Percentiles rank a stretch among this genome's conserved stretches.
Conservation (phyloP, 2,329 filamentous ascomycete genomes). For the Fusarium anguioides region DNA sequence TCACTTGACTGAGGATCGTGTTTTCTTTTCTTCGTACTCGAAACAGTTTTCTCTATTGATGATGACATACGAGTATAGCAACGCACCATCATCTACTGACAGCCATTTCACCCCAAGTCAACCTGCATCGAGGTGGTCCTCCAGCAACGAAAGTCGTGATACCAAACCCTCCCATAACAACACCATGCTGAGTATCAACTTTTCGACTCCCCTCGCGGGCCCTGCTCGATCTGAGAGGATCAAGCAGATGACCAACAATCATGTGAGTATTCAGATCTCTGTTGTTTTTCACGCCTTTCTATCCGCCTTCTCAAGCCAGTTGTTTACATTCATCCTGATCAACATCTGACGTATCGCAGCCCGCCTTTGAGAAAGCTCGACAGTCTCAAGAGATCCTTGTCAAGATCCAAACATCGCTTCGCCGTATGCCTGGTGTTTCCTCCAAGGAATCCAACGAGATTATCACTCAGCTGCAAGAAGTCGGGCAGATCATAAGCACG, state of each 20-base stretch:
- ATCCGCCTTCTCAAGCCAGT: neutral
- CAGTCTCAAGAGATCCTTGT: slow-evolving; percentile 51
- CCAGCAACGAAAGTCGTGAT: slow-evolving; percentile 25
- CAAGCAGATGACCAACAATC: slow-evolving; percentile 54
- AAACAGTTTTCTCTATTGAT: slow-evolving; percentile 8
- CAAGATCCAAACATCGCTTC: slow-evolving; percentile 53
- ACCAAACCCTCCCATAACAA: slow-evolving; percentile 28
- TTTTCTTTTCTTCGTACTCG: neutral
- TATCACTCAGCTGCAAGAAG: slow-evolving; percentile 50
- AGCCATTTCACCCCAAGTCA: slow-evolving; percentile 18
- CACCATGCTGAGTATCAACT: slow-evolving; percentile 54
- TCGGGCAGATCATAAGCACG: slow-evolving; percentile 52
- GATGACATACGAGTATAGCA: slow-evolving; percentile 25
- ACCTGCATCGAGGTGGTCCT: slow-evolving; percentile 31
- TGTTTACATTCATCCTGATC: neutral
- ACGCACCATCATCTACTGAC: slow-evolving; percentile 11
- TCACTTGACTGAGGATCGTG: neutral
- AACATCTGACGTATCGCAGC: slow-evolving; percentile 37
- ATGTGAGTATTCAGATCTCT: slow-evolving; percentile 46
- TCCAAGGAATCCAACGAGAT: slow-evolving; percentile 51
- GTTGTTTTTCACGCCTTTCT: neutral
- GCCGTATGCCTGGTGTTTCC: slow-evolving; percentile 54
- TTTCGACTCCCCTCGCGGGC: slow-evolving; percentile 54
- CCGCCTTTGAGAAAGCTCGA: slow-evolving; percentile 51
- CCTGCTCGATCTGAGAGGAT: slow-evolving; percentile 51